Base-by-base conservation (phyloP, 139 green algal species). In the Micractinium sp. region DNA sequence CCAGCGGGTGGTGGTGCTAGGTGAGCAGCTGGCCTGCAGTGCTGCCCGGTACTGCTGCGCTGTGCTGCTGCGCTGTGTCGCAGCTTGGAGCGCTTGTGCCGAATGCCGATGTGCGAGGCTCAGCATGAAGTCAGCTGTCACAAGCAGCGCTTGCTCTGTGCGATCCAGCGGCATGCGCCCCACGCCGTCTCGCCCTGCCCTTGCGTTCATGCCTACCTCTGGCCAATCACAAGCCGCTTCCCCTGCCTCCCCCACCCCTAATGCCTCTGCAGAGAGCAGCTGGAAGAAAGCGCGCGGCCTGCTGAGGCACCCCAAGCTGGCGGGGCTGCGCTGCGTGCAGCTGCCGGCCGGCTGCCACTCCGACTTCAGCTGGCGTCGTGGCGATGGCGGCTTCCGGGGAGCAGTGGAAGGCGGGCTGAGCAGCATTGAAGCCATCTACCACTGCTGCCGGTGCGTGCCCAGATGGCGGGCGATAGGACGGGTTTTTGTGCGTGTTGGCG, bases 381-480 rank as follows among this genome's bases (percentile, higher is more conserved):
- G 85, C 35, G 73, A 82, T 13, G 73, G 73, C 33, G 36, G 53
- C 33, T 89, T 89, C 56, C 85, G 85, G 9, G 85, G 85, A 0
- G 75, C 85, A 2, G 53, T 74, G 31, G 85, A 84, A 3, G 35
- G 53, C 4, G 85, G 85, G 47, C 41, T 89, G 85, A 82, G 66
- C 73, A 89, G 73, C 85, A 84, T 89, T 9, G 85, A 89, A 53
- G 73, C 85, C 73, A 89, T 89, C 12, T 19, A 60, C 25, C 66
- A 79, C n/a, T 80, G 67, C 83, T 87, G 83, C 83, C 67, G 67
- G 83, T 87, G 67, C 7, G 63, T 16, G 31, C 67, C 47, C 9
- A 9, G 47, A 16, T 56, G 47, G 47, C 7, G 47, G 5, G 47
- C 9, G 47, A 5, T 9, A 16, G 47, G 47, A 56, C 7, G 9